Percentiles rank a stretch among this genome's conserved stretches.
Evolutionary conservation across 331 rosid species (phyloP).

Genomic region (Acacia concinna): DNA sequence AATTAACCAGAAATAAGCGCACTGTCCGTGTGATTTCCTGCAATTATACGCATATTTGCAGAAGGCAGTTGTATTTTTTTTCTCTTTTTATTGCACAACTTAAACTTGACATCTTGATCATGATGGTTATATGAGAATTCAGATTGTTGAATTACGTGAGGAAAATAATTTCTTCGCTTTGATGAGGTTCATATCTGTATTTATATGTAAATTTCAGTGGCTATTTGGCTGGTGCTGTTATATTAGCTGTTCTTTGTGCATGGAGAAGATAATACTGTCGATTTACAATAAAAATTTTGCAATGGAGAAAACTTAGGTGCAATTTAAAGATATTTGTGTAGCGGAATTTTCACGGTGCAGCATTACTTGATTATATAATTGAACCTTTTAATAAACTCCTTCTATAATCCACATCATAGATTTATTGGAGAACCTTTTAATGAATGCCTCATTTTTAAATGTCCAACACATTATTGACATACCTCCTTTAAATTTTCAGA

Average conservation of each 20-base stretch:
- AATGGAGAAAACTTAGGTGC: not conserved
- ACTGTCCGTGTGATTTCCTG: not conserved
- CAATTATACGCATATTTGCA: not conserved
- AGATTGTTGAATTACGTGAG: not conserved
- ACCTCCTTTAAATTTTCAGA: slow-evolving; percentile 50
- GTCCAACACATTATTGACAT: slow-evolving; percentile 20
- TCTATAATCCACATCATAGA: not conserved
- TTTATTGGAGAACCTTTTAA: not conserved
- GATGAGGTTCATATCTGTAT: not conserved
- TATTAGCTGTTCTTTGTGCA: not conserved
- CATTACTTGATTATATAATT: not conserved
- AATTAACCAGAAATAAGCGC: not conserved
- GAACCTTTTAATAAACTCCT: not conserved
- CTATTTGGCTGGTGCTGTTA: not conserved
- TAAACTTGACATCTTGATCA: slow-evolving; percentile 11
- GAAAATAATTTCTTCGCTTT: not conserved
- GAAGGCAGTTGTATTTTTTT: not conserved
- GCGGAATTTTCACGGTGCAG: not conserved
- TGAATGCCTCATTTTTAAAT: slow-evolving; percentile 1
- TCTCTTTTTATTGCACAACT: not conserved
- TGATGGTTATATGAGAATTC: not conserved
- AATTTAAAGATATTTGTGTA: not conserved
- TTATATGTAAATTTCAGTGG: not conserved
- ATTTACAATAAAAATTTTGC: not conserved
- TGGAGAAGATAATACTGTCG: slow-evolving; percentile 8